A percentile compares a stretch with the other conserved stretches of the same genome.
phyloP scores from a whole-genome alignment of 2,329 filamentous ascomycete species.

The Thermoascus crustaceus region DNA sequence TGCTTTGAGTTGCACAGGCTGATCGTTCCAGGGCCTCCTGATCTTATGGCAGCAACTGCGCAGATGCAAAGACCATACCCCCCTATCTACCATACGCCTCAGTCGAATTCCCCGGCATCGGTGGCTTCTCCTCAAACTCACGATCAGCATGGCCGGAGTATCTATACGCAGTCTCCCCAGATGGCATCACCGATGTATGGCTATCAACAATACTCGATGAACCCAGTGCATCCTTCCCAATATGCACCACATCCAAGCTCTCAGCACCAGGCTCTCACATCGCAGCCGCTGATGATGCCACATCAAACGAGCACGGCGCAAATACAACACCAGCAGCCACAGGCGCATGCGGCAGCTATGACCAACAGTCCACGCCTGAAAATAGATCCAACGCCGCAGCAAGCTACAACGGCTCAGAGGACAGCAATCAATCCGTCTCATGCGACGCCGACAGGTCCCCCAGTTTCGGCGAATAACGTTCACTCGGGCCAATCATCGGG shows the following conservation, averaged over 20 bases:
- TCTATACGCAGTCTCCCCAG: constrained; percentile 78
- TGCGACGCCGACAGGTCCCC: constrained; percentile 46
- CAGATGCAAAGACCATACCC: constrained; percentile 68
- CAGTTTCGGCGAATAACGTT: constrained; percentile 31
- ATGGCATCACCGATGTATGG: constrained; percentile 81
- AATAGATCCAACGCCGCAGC: constrained; percentile 37
- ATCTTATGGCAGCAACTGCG: constrained; percentile 56
- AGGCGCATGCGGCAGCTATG: constrained; percentile 51
- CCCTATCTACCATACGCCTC: constrained; percentile 89
- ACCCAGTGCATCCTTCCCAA: constrained; percentile 46
- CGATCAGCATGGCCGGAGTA: constrained; percentile 72
- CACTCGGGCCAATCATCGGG: constrained; percentile 40
- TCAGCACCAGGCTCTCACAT: constrained; percentile 49
- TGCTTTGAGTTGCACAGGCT: constrained; percentile 49
- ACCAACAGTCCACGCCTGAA: constrained; percentile 51
- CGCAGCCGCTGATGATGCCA: constrained; percentile 47
- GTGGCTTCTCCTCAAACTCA: constrained; percentile 83
- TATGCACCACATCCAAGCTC: constrained; percentile 50
- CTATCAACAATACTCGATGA: constrained; percentile 50
- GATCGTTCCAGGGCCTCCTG: constrained; percentile 63
- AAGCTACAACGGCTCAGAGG: constrained; percentile 27
- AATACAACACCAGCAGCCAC: constrained; percentile 34
- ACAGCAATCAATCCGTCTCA: constrained; percentile 28
- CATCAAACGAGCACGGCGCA: constrained; percentile 30
- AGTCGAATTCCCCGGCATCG: constrained; percentile 89